phyloP scores from a whole-genome alignment of 257 asterid species.

The Gentiana macrophylla region DNA sequence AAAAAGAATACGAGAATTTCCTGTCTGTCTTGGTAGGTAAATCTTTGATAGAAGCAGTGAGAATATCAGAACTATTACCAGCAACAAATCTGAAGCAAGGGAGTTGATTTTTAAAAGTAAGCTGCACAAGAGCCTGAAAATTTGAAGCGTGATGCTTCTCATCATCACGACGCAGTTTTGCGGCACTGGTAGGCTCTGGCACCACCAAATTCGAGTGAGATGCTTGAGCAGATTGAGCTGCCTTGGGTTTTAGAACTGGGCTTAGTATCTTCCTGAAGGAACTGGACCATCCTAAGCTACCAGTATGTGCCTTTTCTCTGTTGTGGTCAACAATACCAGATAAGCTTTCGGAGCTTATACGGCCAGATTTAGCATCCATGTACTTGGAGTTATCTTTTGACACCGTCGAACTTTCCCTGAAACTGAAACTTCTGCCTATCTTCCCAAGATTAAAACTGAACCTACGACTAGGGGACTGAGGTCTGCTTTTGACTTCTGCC shows the following conservation, averaged over 20 bases:
- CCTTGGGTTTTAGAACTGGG: conserved; percentile 57
- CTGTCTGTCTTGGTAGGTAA: conserved; percentile 37
- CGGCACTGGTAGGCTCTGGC: conserved; percentile 16
- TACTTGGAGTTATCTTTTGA: conserved; percentile 34
- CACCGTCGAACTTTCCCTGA: conserved; percentile 54
- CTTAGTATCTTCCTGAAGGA: conserved; percentile 82
- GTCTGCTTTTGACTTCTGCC: conserved; percentile 38
- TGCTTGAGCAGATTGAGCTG: conserved; percentile 30
- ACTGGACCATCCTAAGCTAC: conserved; percentile 50
- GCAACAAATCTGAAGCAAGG: conserved; percentile 75
- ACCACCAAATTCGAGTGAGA: conserved; percentile 14
- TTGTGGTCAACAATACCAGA: conserved; percentile 25
- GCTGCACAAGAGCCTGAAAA: conserved; percentile 66
- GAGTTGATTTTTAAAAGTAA: conserved; percentile 52
- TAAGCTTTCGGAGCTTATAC: conserved; percentile 22
- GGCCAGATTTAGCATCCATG: conserved; percentile 41
- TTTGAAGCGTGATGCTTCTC: conserved; percentile 30
- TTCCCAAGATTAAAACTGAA: conserved; percentile 65
- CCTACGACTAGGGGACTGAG: conserved; percentile 60
- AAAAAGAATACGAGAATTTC: conserved; percentile 54
- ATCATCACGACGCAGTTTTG: conserved; percentile 25
- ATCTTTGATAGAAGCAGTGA: conserved; percentile 62
- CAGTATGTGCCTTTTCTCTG: conserved; percentile 34
- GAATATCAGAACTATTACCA: conserved; percentile 58
- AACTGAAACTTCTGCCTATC: conserved; percentile 79